These are phyloP conservation scores for Helenozyma baotianmanensis DNA, from an alignment of 805 yeast species.

Conservation along the genomic window DNA sequence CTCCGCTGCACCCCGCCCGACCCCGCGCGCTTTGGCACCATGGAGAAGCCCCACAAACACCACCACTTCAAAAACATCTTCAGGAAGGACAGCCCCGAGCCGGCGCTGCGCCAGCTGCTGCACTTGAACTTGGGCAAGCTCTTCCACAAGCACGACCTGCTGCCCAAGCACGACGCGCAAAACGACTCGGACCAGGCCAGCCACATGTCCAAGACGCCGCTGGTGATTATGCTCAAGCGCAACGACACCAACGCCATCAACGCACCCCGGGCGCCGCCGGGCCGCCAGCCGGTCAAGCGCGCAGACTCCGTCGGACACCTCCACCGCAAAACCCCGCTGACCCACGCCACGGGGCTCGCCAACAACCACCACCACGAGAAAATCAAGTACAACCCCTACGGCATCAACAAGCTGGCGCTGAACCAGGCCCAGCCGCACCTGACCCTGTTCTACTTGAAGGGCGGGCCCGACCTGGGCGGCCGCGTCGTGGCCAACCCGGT, in stretches of 20 bases:
- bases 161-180: not conserved
- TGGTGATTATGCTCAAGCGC: slow-evolving; percentile 9
- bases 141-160: slow-evolving; percentile 18
- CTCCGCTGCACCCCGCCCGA: not conserved
- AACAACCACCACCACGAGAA: slow-evolving; percentile 30
- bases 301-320: slow-evolving; percentile 38
- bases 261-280: slow-evolving; percentile 9
- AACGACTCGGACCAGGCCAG: slow-evolving; percentile 5
- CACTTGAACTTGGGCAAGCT: slow-evolving; percentile 17
- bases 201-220: slow-evolving; percentile 4
- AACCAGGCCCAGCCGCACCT: slow-evolving; percentile 19
- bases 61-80: slow-evolving; percentile 21
- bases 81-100: slow-evolving; percentile 15
- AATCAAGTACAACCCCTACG: slow-evolving; percentile 64
- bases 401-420: slow-evolving; percentile 35
- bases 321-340: slow-evolving; percentile 18
- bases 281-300: slow-evolving; percentile 10
- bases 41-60: slow-evolving; percentile 10
- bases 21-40: not conserved
- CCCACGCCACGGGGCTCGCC: slow-evolving; percentile 1
- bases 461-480: slow-evolving; percentile 37
- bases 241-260: slow-evolving; percentile 10
- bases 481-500: slow-evolving; percentile 57
- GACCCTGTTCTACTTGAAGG: slow-evolving; percentile 23
- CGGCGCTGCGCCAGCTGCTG: slow-evolving; percentile 8